Conservation (phyloP, 257 asterid species). For the Paulownia fortunei region DNA sequence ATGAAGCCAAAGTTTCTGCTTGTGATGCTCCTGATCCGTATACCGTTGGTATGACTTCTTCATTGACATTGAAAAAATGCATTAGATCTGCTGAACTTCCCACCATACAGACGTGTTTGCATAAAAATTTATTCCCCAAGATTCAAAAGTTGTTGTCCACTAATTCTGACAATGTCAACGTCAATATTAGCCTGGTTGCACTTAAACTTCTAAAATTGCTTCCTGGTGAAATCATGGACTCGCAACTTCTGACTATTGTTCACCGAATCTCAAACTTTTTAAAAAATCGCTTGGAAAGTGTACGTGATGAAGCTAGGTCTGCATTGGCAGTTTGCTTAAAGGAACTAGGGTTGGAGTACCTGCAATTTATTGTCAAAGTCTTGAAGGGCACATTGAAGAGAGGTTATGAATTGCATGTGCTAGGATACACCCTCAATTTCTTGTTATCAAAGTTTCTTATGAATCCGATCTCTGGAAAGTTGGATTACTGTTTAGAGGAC, state of each 20-base stretch:
- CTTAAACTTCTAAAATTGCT: conserved; percentile 88
- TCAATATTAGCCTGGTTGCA: conserved; percentile 71
- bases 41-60: conserved; percentile 34
- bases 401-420: conserved; percentile 88
- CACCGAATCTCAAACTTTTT: conserved; percentile 90
- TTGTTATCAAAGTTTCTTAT: conserved; percentile 69
- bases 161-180: conserved; percentile 74
- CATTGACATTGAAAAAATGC: conserved; percentile 34
- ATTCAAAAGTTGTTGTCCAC: conserved; percentile 73
- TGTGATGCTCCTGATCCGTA: conserved; percentile 51
- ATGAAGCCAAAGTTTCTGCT: conserved; percentile 45
- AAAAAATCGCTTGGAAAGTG: conserved; percentile 79
- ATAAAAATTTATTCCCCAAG: conserved; percentile 69
- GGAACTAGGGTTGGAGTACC: conserved; percentile 87
- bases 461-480: conserved; percentile 61
- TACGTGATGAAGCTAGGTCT: conserved; percentile 91
- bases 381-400: conserved; percentile 75
- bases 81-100: conserved; percentile 37
- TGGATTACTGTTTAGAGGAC: conserved; percentile 85
- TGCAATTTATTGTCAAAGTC: conserved; percentile 79
- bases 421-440: conserved; percentile 86
- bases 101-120: conserved; percentile 57
- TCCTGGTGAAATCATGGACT: conserved; percentile 80
- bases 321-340: conserved; percentile 86
- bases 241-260: conserved; percentile 81